Evolutionary conservation across 192 early-diverging fungal genomes (phyloP), one percentile per base, ranked within the genome.

Genomic region (Podila horticola): DNA sequence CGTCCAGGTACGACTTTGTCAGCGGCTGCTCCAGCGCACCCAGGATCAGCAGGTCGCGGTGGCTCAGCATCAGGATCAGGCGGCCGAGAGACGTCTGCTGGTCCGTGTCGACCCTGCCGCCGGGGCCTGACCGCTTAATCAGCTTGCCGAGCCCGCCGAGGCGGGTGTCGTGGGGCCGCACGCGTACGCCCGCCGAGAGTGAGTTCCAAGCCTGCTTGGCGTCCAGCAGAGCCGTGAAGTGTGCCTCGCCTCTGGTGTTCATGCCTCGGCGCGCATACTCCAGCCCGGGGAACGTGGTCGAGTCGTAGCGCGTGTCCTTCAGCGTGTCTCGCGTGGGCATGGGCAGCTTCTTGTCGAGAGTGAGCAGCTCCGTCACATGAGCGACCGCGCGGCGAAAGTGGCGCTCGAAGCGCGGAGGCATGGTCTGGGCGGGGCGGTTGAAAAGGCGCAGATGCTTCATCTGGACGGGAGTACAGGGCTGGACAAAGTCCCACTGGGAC

Each of bases 41-140:
- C 5, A 79, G 60, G 8, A 79, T 72, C 49, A 79, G 20, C n/a
- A 72, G 24, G 26, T 79, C 70, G 13, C 76, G 76, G 28, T 79
- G 76, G 34, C 76, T 79, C 36, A 79, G 29, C 70, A 79, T 79
- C 28, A 79, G 31, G 49, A 79, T 79, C 52, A 79, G 28, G 48
- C 76, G 65, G 1, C 76, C 76, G 70, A 79, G 62, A 1, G 70
- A 67, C 11, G 34, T 62, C 2, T 57, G 30, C 19, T 0, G 20
- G 15, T 79, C 69, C 0, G 34, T 20, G 24, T 62, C 50, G 4
- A 70, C 63, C 29, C 55, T 33, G 1, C 68, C 68, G 26, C 58
- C 62, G 17, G 38, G 12, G 2, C 50, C 45, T 3, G 51, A 51
- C 22, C 20, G 59, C 52, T 71, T 55, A 20, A 79, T 66, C 41